Base-by-base conservation (phyloP, 1,139 yeast species). In the Wickerhamomyces sp. region DNA sequence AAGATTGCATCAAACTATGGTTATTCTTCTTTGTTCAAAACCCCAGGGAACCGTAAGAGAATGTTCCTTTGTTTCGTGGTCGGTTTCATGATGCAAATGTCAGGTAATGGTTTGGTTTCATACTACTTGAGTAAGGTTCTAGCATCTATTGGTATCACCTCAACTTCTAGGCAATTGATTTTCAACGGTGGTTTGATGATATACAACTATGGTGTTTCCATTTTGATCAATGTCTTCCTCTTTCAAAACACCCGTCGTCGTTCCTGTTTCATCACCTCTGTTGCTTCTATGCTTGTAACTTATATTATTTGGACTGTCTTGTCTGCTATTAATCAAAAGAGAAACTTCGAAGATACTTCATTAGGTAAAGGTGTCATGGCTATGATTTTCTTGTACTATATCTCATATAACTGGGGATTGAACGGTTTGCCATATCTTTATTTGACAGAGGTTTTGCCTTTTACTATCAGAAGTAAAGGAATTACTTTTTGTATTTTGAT, bases 101-200 rank as follows among this genome's bases (percentile, higher is more conserved):
- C 71, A 27, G 78, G 78, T 51, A 72, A 71, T 46, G 76, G 74
- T 39, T 61, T 73, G 40, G 73, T 72, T 14, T 67, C 75, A 2
- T 72, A 71, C 58, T 73, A 73, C 52, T 58, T 74, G 46, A 65
- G 63, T 37, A 64, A 64, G 44, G 76, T 73, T 17, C 64, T 74
- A 49, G 57, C 62, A 40, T 65, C 75, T 12, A 70, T 73, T 53
- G 78, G 78, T 41, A 68, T 71, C 44, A 72, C 72, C 28, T 62
- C 60, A 7, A 55, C 65, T 12, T 52, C 55, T n/a, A 55, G 54
- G 43, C 75, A 73, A 56, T 64, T 72, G 42, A 52, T 67, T 42
- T 69, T 72, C 43, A 73, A 72, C 48, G 76, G 52, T 27, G 49
- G 42, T 38, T 32, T 47, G 35, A 40, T 43, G 45, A 42, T 47